Percentiles rank a stretch among this genome's conserved stretches.
Conservation (phyloP, 2,329 filamentous ascomycete species). For the Phialophora tarda region DNA sequence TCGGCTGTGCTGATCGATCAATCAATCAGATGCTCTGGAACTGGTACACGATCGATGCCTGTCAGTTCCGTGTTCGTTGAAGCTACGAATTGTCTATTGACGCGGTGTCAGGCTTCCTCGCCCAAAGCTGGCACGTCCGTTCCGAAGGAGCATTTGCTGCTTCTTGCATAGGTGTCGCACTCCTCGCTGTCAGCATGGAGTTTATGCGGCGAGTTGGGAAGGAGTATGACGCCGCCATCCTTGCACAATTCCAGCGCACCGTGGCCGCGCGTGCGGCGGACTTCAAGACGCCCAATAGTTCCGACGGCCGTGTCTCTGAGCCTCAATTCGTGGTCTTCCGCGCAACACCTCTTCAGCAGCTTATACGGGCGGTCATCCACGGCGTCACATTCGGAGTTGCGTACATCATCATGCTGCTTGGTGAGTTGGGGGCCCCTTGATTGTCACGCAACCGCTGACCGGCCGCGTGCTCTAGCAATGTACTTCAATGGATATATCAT, state of each 20-base stretch:
- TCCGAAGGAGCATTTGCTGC: slow-evolving; percentile 70
- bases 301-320: slow-evolving; percentile 9
- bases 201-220: slow-evolving; percentile 71
- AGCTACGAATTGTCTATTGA: slow-evolving; percentile 59
- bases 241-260: slow-evolving; percentile 39
- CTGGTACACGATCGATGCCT: slow-evolving; percentile 68
- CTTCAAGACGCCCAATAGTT: neutral
- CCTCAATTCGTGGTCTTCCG: slow-evolving; percentile 33
- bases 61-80: slow-evolving; percentile 52
- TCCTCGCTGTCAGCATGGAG: slow-evolving; percentile 76
- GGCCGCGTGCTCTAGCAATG: slow-evolving; percentile 57
- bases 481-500: slow-evolving; percentile 76
- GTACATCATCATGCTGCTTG: slow-evolving; percentile 71
- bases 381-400: slow-evolving; percentile 24
- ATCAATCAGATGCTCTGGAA: slow-evolving; percentile 70
- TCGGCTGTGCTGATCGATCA: neutral
- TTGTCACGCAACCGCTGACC: neutral
- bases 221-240: slow-evolving; percentile 70
- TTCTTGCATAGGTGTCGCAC: slow-evolving; percentile 76
- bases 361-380: slow-evolving; percentile 34
- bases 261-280: slow-evolving; percentile 2
- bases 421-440: slow-evolving; percentile 59
- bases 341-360: slow-evolving; percentile 35
- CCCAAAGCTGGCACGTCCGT: slow-evolving; percentile 71
- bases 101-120: slow-evolving; percentile 67